A percentile compares a stretch with the other conserved stretches of the same genome.
Conservation (phyloP, 2,329 filamentous ascomycete species). For the Claviceps sp. region DNA sequence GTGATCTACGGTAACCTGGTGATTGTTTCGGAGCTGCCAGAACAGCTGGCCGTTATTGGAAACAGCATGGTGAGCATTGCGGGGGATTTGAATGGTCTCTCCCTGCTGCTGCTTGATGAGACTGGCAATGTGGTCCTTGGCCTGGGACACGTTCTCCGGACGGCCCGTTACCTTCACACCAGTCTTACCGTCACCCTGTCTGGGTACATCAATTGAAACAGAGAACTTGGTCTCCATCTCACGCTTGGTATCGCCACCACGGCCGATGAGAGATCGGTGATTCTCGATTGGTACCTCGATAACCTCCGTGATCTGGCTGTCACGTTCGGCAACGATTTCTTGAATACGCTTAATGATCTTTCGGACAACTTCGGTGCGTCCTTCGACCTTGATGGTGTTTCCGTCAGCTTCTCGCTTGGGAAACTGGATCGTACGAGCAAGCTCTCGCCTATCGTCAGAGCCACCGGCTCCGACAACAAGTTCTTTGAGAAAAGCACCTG, state of each 20-base stretch:
- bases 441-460: constrained; percentile 68
- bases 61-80: constrained; percentile 69
- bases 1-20: constrained; percentile 85
- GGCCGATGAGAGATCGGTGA: constrained; percentile 82
- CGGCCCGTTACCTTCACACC: constrained; percentile 77
- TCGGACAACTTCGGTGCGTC: constrained; percentile 69
- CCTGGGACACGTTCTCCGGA: constrained; percentile 65
- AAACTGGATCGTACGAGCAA: constrained; percentile 87
- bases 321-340: constrained; percentile 67
- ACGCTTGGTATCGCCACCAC: constrained; percentile 76
- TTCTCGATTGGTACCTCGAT: constrained; percentile 80
- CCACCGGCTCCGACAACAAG: constrained; percentile 84
- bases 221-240: constrained; percentile 76
- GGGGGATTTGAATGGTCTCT: constrained; percentile 75
- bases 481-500: constrained; percentile 71
- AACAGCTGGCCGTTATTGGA: constrained; percentile 88
- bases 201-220: constrained; percentile 79
- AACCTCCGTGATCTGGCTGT: constrained; percentile 65
- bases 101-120: constrained; percentile 78
- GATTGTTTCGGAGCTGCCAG: constrained; percentile 74
- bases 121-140: constrained; percentile 70
- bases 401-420: constrained; percentile 76
- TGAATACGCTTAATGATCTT: constrained; percentile 77
- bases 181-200: constrained; percentile 72
- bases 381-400: constrained; percentile 77